phyloP scores from a whole-genome alignment of 2,329 filamentous ascomycete species.

The Verticillium nonalfalfae region DNA sequence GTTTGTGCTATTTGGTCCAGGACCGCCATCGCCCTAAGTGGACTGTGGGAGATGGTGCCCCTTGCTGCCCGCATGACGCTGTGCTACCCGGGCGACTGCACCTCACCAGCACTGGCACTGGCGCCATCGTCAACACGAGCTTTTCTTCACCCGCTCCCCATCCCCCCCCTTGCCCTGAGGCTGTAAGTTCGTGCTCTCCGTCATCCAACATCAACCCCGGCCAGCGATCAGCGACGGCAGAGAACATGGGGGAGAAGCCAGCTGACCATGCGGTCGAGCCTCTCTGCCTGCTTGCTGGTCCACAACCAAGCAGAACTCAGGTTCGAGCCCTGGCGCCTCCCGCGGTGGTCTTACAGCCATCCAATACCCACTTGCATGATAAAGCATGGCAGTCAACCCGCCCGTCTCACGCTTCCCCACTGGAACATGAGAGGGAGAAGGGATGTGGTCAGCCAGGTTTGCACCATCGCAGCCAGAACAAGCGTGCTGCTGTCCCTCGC shows the following conservation, averaged over 20 bases:
- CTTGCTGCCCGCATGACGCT: not conserved
- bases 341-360: not conserved
- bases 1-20: not conserved
- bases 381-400: not conserved
- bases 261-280: not conserved
- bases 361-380: not conserved
- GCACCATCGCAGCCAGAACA: not conserved
- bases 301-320: not conserved
- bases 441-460: not conserved
- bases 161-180: not conserved
- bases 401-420: not conserved
- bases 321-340: not conserved
- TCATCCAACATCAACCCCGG: not conserved
- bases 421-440: not conserved
- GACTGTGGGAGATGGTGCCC: not conserved
- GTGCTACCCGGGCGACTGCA: not conserved
- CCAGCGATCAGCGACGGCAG: not conserved
- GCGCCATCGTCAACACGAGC: not conserved
- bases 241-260: not conserved
- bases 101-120: not conserved
- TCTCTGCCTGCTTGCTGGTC: not conserved
- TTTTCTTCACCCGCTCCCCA: not conserved
- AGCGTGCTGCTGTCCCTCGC: no score
- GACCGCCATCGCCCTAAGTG: not conserved
- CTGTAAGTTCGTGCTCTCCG: no score